Conservation (phyloP, 176 grass and related monocot species). For the Stipa capillata region DNA sequence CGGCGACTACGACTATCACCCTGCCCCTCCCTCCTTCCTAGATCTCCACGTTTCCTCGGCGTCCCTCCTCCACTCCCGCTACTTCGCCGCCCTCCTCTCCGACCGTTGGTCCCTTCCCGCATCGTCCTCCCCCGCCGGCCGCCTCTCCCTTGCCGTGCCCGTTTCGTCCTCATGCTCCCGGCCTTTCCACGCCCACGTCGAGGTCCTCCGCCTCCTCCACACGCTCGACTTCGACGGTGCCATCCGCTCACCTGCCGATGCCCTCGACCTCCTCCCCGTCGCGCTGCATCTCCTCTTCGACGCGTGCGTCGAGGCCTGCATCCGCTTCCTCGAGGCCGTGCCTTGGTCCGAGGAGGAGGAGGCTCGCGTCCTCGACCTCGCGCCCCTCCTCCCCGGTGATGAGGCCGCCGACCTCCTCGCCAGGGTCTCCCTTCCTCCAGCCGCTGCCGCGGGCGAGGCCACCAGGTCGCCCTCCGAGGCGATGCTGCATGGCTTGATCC, state of each 20-base stretch:
- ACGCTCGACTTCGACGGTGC: slow-evolving; percentile 42
- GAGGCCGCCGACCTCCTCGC: slow-evolving; percentile 43
- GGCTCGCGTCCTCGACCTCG: slow-evolving; percentile 29
- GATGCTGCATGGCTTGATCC: slow-evolving; percentile 67
- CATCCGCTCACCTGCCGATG: slow-evolving; percentile 35
- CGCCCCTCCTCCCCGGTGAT: slow-evolving; percentile 45
- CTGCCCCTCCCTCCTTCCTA: neutral
- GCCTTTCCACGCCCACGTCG: slow-evolving; percentile 51
- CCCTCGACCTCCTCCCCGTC: slow-evolving; percentile 50
- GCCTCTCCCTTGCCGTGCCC: neutral
- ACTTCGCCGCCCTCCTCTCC: slow-evolving; percentile 53
- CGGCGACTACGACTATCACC: neutral
- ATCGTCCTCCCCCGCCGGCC: neutral
- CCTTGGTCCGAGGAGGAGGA: slow-evolving; percentile 69
- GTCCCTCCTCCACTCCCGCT: slow-evolving; percentile 49
- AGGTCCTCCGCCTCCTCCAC: slow-evolving; percentile 59
- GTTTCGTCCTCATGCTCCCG: neutral
- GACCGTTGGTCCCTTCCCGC: slow-evolving; percentile 34
- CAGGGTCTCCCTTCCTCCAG: slow-evolving; percentile 17
- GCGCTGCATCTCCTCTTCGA: slow-evolving; percentile 61
- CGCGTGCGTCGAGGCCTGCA: slow-evolving; percentile 44
- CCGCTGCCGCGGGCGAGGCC: neutral
- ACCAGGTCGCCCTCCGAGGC: slow-evolving; percentile 28
- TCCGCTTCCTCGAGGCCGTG: slow-evolving; percentile 60
- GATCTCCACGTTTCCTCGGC: slow-evolving; percentile 49